Conservation (phyloP, 495 filamentous ascomycete genomes). For the Penicillium mononematosum region DNA sequence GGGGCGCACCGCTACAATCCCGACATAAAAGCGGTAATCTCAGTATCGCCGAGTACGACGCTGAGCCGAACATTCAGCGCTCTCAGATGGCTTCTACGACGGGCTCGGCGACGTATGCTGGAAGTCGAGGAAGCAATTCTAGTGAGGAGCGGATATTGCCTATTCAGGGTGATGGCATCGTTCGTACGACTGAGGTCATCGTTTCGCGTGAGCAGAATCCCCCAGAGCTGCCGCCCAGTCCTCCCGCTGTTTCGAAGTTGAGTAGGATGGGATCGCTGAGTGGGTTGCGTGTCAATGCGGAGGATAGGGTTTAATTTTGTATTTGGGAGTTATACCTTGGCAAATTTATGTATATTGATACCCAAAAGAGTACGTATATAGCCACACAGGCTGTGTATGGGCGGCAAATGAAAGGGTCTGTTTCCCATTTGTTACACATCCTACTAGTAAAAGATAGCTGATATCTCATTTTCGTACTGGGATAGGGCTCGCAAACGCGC, state of each 20-base stretch:
- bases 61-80: neutral
- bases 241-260: neutral
- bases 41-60: slow-evolving; percentile 5
- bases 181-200: slow-evolving; percentile 25
- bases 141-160: slow-evolving; percentile 27
- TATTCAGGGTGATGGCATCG: slow-evolving; percentile 13
- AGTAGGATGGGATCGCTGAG: slow-evolving; percentile 1
- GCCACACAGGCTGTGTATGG: neutral
- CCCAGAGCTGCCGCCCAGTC: neutral
- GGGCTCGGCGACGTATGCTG: slow-evolving; percentile 7
- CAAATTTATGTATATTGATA: neutral
- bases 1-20: neutral
- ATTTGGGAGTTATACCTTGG: neutral
- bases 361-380: neutral
- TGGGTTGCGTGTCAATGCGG: neutral
- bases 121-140: slow-evolving; percentile 12
- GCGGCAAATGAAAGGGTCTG: neutral
- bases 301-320: slow-evolving; percentile 12
- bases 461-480: too few relatives aligned
- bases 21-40: neutral
- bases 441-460: neutral
- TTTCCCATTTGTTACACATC: neutral
- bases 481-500: too few relatives aligned
- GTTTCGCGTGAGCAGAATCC: slow-evolving; percentile 10
- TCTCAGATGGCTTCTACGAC: slow-evolving; percentile 2